Percentiles rank a stretch among this genome's conserved stretches.
Evolutionary conservation across 768 basidiomycete genomes (phyloP).

Genomic region (Lentinula detonsa): DNA sequence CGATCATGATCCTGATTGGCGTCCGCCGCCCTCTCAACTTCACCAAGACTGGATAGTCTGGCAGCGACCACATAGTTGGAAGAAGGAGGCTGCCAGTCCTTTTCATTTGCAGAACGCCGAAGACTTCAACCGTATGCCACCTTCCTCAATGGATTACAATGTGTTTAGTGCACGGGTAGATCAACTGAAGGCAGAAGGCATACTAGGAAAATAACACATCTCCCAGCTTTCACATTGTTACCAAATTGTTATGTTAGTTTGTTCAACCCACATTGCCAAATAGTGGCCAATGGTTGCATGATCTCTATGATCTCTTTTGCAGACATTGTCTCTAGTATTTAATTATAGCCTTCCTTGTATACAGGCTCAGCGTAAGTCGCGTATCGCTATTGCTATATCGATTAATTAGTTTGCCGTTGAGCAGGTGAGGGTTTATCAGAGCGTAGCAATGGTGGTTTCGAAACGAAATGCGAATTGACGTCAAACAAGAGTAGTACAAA

Average conservation of each 20-base stretch:
- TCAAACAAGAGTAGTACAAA: not conserved
- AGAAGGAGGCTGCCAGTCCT: not conserved
- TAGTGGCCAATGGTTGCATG: no score
- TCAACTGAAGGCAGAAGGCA: not conserved
- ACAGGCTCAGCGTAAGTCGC: no score
- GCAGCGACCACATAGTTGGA: not conserved
- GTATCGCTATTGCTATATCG: no score
- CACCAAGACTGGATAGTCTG: not conserved
- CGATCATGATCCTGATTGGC: not conserved
- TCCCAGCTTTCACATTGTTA: not conserved
- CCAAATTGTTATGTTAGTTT: not conserved
- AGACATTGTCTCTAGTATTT: no score
- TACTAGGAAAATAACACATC: not conserved
- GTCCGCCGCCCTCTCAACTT: not conserved
- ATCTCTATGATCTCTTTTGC: no score
- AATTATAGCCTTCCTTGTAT: no score
- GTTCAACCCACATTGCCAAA: no score
- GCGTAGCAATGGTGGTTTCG: no score
- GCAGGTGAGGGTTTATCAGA: no score
- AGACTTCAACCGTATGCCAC: not conserved
- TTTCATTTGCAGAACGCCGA: not conserved
- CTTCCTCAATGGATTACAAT: not conserved
- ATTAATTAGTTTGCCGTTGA: no score
- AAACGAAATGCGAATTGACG: no score
- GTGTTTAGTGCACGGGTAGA: conserved; percentile 1